These are phyloP conservation scores for Austropuccinia psidii DNA, from an alignment of 1,284 basidiomycete species.

Conservation along the genomic window DNA sequence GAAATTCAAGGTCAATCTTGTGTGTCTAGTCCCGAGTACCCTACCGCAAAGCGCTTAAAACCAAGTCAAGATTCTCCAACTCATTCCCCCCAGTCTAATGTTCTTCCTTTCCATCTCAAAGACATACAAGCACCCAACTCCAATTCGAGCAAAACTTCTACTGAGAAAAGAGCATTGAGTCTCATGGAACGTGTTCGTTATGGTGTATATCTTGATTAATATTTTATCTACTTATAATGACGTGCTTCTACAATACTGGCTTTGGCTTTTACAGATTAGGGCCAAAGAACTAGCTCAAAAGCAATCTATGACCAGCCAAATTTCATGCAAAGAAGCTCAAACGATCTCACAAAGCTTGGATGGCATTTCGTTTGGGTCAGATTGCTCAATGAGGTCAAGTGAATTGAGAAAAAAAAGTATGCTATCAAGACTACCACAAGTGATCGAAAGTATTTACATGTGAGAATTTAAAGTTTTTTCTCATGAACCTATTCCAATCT, in stretches of 20 bases:
- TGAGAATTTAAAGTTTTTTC: no score
- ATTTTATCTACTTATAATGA: neutral
- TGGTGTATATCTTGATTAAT: neutral
- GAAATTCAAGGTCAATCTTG: neutral
- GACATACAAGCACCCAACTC: no score
- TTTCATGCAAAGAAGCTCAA: no score
- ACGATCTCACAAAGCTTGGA: neutral
- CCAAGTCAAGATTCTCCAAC: neutral
- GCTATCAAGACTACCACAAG: neutral
- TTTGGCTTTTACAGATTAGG: neutral
- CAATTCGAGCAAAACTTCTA: neutral
- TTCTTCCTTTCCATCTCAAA: no score
- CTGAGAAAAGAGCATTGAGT: neutral
- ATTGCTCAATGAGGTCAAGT: neutral
- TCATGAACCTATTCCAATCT: no score
- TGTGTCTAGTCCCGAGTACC: neutral
- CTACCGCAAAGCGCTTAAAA: neutral
- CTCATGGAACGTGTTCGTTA: conserved; percentile 16
- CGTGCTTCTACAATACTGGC: neutral
- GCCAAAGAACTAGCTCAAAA: neutral
- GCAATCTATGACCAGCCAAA: no score
- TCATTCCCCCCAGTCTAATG: no score
- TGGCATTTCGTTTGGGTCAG: neutral
- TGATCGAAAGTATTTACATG: conserved; percentile 1
- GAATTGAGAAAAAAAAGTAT: neutral